Evolutionary conservation across 108 stramenopile species (phyloP), one percentile per base, ranked within the genome.

Genomic region (Nitzschia sp.): DNA sequence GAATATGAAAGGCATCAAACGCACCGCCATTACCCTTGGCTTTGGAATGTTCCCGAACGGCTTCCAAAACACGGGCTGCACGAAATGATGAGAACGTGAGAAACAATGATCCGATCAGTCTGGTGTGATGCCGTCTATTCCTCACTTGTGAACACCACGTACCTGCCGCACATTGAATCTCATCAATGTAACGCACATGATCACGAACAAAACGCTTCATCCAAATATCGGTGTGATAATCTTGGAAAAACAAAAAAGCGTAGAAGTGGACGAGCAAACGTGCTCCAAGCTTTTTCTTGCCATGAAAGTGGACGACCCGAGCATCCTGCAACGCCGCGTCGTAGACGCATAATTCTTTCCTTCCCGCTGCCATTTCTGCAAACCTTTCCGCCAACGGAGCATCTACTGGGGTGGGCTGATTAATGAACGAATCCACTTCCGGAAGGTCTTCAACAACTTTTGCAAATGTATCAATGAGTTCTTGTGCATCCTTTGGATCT

Each of bases 91-190:
- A n/a, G n/a, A n/a, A 34, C 3, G 29, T 34, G 29, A 34, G 29
- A 3, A 5, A 34, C 29, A 34, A 34, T 1, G 29, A 34, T 34
- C 29, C 29, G 5, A 34, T n/a, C n/a, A n/a, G n/a, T n/a, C n/a
- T n/a, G n/a, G n/a, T n/a, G n/a, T n/a, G n/a, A n/a, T n/a, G n/a
- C n/a, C n/a, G n/a, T n/a, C n/a, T n/a, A n/a, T n/a, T n/a, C n/a
- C n/a, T n/a, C n/a, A n/a, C n/a, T n/a, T n/a, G n/a, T n/a, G n/a
- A n/a, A n/a, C n/a, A n/a, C n/a, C n/a, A 37, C 90, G 25, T 22
- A 84, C 73, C 94, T 10, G 92, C 92, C 17, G 84, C 89, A 72
- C 95, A 96, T 66, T 92, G 89, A 34, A 96, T 88, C n/a, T 89
- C 91, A 78, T 96, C 92, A 43, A 70, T 68, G 50, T 87, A 87